A percentile compares a stretch with the other conserved stretches of the same genome.
These are phyloP conservation scores for Acephala macrosclerotiorum DNA, from an alignment of 2,329 filamentous ascomycete genomes.

Conservation along the genomic window DNA sequence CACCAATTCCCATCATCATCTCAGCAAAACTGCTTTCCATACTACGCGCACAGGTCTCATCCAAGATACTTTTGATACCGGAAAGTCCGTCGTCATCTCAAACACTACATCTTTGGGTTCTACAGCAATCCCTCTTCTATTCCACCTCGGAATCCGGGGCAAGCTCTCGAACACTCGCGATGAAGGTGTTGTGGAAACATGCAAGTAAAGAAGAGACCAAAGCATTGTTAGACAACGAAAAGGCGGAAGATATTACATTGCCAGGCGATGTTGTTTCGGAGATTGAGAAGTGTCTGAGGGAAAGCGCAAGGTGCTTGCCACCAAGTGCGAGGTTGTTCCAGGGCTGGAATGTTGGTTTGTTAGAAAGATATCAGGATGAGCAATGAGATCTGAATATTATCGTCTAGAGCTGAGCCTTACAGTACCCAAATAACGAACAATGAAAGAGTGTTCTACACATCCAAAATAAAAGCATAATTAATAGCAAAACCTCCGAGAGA, in stretches of 20 bases:
- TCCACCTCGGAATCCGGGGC: constrained; percentile 15
- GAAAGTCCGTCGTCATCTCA: constrained; percentile 5
- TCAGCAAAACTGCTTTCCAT: constrained; percentile 29
- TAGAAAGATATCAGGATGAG: constrained; percentile 62
- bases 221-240: constrained; percentile 27
- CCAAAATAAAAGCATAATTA: too few relatives aligned
- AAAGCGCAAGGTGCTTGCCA: constrained; percentile 62
- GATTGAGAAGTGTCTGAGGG: constrained; percentile 47
- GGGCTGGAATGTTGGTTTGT: constrained; percentile 72
- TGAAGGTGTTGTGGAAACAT: constrained; percentile 40
- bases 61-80: constrained; percentile 30
- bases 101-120: constrained; percentile 23
- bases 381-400: too few relatives aligned
- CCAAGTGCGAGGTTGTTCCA: constrained; percentile 62
- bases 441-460: too few relatives aligned
- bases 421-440: too few relatives aligned
- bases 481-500: too few relatives aligned
- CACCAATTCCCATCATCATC: constrained; percentile 23
- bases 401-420: too few relatives aligned
- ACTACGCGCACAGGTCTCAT: constrained; percentile 30
- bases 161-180: not conserved
- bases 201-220: constrained; percentile 24
- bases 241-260: constrained; percentile 63
- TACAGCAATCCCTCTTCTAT: constrained; percentile 16
- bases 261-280: constrained; percentile 57